A percentile compares a stretch with the other conserved stretches of the same genome.
Conservation (phyloP, 306 rosid genomes). For the Lotus japonicus region DNA sequence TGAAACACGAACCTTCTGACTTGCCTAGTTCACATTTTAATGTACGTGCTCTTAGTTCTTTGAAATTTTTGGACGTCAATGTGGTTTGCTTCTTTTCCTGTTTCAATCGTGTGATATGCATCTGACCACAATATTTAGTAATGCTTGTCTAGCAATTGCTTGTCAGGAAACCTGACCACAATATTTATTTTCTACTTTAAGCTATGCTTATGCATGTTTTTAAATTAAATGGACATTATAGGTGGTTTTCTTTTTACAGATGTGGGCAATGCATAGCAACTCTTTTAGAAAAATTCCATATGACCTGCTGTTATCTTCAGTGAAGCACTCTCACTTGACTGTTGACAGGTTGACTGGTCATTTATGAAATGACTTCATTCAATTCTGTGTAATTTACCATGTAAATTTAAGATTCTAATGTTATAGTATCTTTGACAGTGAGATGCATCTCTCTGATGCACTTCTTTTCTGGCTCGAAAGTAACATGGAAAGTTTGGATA, state of each 20-base stretch:
- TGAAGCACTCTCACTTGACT: constrained; percentile 55
- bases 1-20: not conserved
- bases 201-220: not conserved
- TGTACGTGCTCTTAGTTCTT: not conserved
- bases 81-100: not conserved
- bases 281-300: constrained; percentile 47
- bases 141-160: not conserved
- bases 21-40: not conserved
- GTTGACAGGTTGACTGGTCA: constrained; percentile 55
- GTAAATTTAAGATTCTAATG: constrained; percentile 24
- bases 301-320: constrained; percentile 40
- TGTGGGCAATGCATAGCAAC: constrained; percentile 45
- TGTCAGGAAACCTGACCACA: not conserved
- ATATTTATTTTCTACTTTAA: not conserved
- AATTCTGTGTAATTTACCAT: not conserved
- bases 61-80: not conserved
- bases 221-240: constrained; percentile 3
- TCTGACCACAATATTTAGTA: not conserved
- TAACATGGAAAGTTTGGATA: constrained; percentile 35
- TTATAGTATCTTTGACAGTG: constrained; percentile 47
- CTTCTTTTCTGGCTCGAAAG: constrained; percentile 62
- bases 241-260: constrained; percentile 37
- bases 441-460: constrained; percentile 62
- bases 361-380: constrained; percentile 16
- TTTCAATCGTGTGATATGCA: not conserved